Evolutionary conservation across 2,329 filamentous ascomycete genomes (phyloP), one percentile per base, ranked within the genome.

Genomic region (Colletotrichum sp.): DNA sequence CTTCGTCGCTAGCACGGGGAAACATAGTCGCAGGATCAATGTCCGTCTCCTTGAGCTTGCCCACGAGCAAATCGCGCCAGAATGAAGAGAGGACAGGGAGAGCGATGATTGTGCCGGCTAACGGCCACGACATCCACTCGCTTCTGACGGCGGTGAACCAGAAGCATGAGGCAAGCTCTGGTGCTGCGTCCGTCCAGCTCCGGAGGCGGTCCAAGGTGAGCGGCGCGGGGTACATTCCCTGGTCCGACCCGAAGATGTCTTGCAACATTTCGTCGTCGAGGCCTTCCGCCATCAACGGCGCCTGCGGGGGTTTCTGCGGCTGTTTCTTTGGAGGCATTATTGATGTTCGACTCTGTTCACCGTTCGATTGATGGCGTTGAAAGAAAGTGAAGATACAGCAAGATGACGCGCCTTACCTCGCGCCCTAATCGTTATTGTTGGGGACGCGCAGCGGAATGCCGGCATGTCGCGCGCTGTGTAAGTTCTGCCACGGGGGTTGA

Each of bases 211-310:
- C 65, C 67, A 81, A 80, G 12, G 81, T 77, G 44, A 85, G 78
- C n/a, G 82, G 79, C 7, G 81, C 83, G 8, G 84, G 84, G 72
- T 85, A 85, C 77, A 85, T 83, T 10, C 76, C 79, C 69, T 83
- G 82, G 69, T 84, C 82, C 3, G 81, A 83, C 10, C 69, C 75
- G 77, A 81, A 81, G 67, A 83, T 78, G 13, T 66, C 69, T 5
- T 63, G 32, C 5, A 83, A 75, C 30, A 80, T 21, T 8, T 67
- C 55, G 12, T 78, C 65, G 9, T 67, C 73, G 72, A 82, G 79
- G 5, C 71, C 34, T 5, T 64, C 73, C 7, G 64, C 64, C 18
- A 63, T 44, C 10, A 76, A 28, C 21, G 24, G 9, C 12, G 24
- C 13, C 4, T 52, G 1, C 10, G 44, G 44, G n/a, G 21, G 1